phyloP scores from a whole-genome alignment of 345 rosid genomes.

The Erysimum cheiranthoides region DNA sequence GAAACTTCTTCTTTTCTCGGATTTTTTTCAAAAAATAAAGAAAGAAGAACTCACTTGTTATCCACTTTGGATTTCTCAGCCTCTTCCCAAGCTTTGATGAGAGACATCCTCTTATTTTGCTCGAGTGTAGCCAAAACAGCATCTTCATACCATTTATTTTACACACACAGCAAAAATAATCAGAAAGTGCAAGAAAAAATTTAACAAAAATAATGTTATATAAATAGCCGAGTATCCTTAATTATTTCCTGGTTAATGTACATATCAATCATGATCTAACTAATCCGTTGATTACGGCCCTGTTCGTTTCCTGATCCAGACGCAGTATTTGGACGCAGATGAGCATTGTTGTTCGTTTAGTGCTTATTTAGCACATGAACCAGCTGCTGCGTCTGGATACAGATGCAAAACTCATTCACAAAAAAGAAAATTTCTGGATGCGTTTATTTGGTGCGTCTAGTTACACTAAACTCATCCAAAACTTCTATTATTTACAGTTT shows the following conservation, averaged over 20 bases:
- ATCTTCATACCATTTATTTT: slow-evolving; percentile 51
- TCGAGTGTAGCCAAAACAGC: slow-evolving; percentile 76
- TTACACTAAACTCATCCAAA: too few relatives aligned
- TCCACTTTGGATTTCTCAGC: slow-evolving; percentile 91
- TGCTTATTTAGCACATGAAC: too few relatives aligned
- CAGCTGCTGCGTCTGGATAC: too few relatives aligned
- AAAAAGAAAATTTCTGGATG: too few relatives aligned
- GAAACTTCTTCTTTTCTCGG: not conserved
- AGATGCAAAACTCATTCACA: too few relatives aligned
- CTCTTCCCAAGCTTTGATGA: slow-evolving; percentile 95
- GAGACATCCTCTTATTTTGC: slow-evolving; percentile 75
- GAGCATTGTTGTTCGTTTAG: too few relatives aligned
- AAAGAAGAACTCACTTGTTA: slow-evolving; percentile 60
- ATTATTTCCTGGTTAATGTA: not conserved
- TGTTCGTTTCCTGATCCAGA: too few relatives aligned
- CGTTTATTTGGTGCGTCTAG: too few relatives aligned
- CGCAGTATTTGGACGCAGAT: too few relatives aligned
- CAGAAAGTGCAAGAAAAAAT: not conserved
- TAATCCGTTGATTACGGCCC: too few relatives aligned
- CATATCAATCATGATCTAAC: too few relatives aligned
- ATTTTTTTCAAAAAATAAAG: not conserved
- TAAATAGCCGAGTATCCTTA: not conserved
- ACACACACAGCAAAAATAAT: slow-evolving; percentile 4
- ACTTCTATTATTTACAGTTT: too few relatives aligned
- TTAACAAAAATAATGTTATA: not conserved